Percentiles rank a stretch among this genome's conserved stretches.
phyloP scores from a whole-genome alignment of 2,329 filamentous ascomycete species.

The Paraconiothyrium sp. region DNA sequence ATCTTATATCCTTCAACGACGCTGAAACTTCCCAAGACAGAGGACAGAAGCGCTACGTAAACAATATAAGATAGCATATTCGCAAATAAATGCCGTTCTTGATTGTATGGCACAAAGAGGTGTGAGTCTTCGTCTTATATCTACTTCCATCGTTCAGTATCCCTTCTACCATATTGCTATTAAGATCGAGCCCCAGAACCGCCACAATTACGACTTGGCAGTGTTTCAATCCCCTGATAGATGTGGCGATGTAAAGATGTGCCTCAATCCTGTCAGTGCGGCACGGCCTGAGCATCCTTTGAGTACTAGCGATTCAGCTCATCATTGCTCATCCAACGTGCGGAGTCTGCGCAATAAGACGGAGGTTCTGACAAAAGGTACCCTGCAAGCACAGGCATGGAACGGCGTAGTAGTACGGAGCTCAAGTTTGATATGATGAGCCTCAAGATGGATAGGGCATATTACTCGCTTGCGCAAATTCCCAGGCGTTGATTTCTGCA shows the following conservation, averaged over 20 bases:
- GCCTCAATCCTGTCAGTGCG: neutral
- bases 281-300: neutral
- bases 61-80: neutral
- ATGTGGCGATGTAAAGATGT: neutral
- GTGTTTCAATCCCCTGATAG: constrained; percentile 3
- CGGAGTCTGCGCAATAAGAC: neutral
- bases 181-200: neutral
- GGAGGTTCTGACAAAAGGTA: neutral
- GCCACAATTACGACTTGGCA: neutral
- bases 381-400: neutral
- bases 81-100: neutral
- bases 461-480: no score
- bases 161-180: neutral
- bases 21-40: neutral
- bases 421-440: no score
- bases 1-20: constrained; percentile 5
- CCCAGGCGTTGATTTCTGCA: no score
- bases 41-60: neutral
- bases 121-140: neutral
- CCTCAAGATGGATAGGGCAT: no score
- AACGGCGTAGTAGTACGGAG: neutral
- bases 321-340: neutral
- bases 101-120: neutral
- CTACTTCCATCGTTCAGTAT: no score
- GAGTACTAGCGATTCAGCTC: no score